phyloP scores from a whole-genome alignment of 176 grass and related monocot species.

The Carex parvula region DNA sequence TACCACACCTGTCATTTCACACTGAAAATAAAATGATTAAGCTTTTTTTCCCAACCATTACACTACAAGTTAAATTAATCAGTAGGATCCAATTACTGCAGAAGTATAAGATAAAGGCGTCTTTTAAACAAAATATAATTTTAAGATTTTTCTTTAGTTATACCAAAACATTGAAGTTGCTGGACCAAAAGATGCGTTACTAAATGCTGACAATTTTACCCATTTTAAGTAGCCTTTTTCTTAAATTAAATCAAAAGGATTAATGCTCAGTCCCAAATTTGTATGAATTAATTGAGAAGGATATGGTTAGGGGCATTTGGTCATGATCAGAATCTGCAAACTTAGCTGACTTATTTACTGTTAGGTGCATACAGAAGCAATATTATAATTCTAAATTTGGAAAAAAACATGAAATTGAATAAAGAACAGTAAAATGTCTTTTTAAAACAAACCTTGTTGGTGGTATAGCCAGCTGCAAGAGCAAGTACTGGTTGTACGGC shows the following conservation, averaged over 20 bases:
- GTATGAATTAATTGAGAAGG: neutral
- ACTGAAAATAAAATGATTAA: slow-evolving; percentile 68
- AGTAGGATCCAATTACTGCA: slow-evolving; percentile 5
- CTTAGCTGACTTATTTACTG: neutral
- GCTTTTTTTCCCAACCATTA: neutral
- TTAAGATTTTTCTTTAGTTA: neutral
- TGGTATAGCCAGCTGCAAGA: slow-evolving; percentile 92
- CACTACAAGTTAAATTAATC: slow-evolving; percentile 25
- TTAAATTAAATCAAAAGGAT: neutral
- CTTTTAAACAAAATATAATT: neutral
- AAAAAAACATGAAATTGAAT: neutral
- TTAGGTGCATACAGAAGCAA: neutral
- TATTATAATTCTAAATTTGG: slow-evolving; percentile 2
- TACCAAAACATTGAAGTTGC: neutral
- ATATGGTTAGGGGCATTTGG: neutral
- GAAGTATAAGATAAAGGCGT: neutral
- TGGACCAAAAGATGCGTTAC: neutral
- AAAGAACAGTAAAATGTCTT: neutral
- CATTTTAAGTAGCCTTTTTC: neutral
- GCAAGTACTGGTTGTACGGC: slow-evolving; percentile 89
- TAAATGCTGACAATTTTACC: neutral
- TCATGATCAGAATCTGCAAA: neutral
- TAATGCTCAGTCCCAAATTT: neutral
- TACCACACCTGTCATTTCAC: slow-evolving; percentile 99
- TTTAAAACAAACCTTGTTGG: slow-evolving; percentile 62